Conservation (phyloP, 352 stramenopile species). For the Hyaloperonospora arabidopsidis region DNA sequence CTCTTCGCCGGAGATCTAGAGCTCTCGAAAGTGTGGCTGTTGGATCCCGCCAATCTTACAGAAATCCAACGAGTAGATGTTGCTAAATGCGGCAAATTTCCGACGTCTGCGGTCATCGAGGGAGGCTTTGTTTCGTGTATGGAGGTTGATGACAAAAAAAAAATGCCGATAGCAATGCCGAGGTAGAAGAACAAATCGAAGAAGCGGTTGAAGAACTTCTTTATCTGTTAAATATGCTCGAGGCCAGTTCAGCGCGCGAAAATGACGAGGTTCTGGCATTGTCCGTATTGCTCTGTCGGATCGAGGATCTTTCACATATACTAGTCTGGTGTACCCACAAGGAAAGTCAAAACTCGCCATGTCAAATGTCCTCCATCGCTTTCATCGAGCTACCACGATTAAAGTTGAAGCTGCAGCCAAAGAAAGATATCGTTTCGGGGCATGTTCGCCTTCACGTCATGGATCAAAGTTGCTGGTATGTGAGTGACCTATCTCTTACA, state of each 20-base stretch:
- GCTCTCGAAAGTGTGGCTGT: slow-evolving; percentile 55
- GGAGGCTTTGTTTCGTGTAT: slow-evolving; percentile 21
- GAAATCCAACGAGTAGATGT: slow-evolving; percentile 60
- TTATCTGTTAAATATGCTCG: slow-evolving; percentile 92
- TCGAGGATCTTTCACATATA: slow-evolving; percentile 96
- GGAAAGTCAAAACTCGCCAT: slow-evolving; percentile 1
- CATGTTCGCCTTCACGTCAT: slow-evolving; percentile 56
- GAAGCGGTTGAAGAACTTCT: slow-evolving; percentile 59
- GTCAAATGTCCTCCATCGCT: slow-evolving; percentile 65
- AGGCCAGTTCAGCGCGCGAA: slow-evolving; percentile 42
- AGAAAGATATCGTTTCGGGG: slow-evolving; percentile 38
- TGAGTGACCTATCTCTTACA: slow-evolving; percentile 56
- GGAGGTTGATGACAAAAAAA: slow-evolving; percentile 53
- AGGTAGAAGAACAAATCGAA: slow-evolving; percentile 51
- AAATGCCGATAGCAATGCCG: slow-evolving; percentile 36
- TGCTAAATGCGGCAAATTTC: slow-evolving; percentile 1
- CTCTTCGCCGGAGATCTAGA: slow-evolving; percentile 63
- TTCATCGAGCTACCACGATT: slow-evolving; percentile 96
- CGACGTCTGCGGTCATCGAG: not conserved
- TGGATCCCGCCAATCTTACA: slow-evolving; percentile 43
- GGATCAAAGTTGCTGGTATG: slow-evolving; percentile 80
- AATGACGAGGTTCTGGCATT: slow-evolving; percentile 49
- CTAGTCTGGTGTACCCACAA: slow-evolving; percentile 89
- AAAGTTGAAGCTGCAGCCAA: slow-evolving; percentile 91
- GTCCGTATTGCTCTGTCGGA: slow-evolving; percentile 84